A percentile compares a stretch with the other conserved stretches of the same genome.
phyloP scores from a whole-genome alignment of 495 filamentous ascomycete genomes.

The Neurospora hispaniola region DNA sequence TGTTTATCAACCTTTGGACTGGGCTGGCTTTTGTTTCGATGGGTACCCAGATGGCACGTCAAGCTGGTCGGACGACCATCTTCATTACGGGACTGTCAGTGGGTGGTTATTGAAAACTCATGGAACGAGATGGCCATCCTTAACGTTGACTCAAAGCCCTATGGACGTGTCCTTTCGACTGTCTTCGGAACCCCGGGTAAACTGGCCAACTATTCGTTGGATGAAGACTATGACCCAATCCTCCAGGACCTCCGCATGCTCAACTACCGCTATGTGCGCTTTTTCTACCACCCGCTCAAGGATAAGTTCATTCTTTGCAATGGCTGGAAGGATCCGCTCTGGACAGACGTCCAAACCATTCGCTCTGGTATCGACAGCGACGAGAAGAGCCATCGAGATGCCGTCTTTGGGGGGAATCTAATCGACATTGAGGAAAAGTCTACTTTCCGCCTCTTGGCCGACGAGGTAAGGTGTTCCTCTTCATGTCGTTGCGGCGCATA shows the following conservation, averaged over 20 bases:
- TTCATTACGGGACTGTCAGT: slow-evolving; percentile 62
- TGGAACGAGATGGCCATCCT: slow-evolving; percentile 83
- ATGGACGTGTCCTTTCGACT: slow-evolving; percentile 74
- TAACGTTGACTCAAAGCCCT: slow-evolving; percentile 50
- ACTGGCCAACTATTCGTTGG: slow-evolving; percentile 44
- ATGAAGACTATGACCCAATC: slow-evolving; percentile 80
- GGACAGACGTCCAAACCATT: slow-evolving; percentile 67
- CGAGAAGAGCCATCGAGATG: slow-evolving; percentile 71
- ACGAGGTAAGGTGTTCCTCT: slow-evolving; percentile 53
- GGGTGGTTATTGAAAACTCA: slow-evolving; percentile 95
- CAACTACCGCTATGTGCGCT: slow-evolving; percentile 88
- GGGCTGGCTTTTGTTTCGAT: slow-evolving; percentile 74
- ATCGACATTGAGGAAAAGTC: slow-evolving; percentile 90
- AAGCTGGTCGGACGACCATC: slow-evolving; percentile 57
- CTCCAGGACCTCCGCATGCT: slow-evolving; percentile 59
- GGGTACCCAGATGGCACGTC: slow-evolving; percentile 82
- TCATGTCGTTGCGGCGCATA: slow-evolving; percentile 1
- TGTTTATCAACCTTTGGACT: slow-evolving; percentile 65
- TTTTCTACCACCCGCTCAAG: slow-evolving; percentile 78
- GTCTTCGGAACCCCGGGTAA: slow-evolving; percentile 65
- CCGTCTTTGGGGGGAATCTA: slow-evolving; percentile 77
- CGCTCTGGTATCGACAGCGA: slow-evolving; percentile 82
- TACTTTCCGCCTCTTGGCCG: slow-evolving; percentile 67
- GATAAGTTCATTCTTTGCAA: slow-evolving; percentile 80
- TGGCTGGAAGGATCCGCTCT: slow-evolving; percentile 86